Conservation (phyloP, 2,329 filamentous ascomycete species). For the Lasiodiplodia citricola region DNA sequence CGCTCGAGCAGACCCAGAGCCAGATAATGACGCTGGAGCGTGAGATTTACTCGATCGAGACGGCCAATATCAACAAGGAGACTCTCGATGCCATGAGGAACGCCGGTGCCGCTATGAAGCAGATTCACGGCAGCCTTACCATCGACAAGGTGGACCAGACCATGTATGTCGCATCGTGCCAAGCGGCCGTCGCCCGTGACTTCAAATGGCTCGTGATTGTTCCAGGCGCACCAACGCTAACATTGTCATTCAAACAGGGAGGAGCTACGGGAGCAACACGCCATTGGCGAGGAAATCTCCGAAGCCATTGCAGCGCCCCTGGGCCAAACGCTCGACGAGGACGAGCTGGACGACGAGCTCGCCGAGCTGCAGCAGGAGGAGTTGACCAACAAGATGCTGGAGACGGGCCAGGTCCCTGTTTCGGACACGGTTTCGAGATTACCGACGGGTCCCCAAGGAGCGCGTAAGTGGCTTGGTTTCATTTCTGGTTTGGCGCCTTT, state of each 20-base stretch:
- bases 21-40: conserved; percentile 93
- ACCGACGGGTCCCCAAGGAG: conserved; percentile 74
- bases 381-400: conserved; percentile 91
- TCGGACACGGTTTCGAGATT: conserved; percentile 77
- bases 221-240: not conserved
- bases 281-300: conserved; percentile 90
- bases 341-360: conserved; percentile 83
- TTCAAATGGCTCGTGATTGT: not conserved
- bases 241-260: conserved; percentile 65
- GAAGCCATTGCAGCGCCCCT: conserved; percentile 77
- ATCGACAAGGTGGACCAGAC: conserved; percentile 94
- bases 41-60: conserved; percentile 96
- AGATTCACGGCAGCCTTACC: conserved; percentile 88
- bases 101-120: conserved; percentile 87
- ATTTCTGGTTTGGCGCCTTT: not conserved
- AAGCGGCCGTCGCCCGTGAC: not conserved
- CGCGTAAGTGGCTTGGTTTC: conserved; percentile 66
- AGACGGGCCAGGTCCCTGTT: conserved; percentile 83
- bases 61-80: conserved; percentile 98
- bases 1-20: conserved; percentile 84
- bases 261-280: conserved; percentile 87
- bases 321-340: conserved; percentile 79
- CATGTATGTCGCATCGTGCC: conserved; percentile 68
- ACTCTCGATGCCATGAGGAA: conserved; percentile 91
- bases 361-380: conserved; percentile 88